These are phyloP conservation scores for Xylaria longipes DNA, from an alignment of 495 filamentous ascomycete genomes.

Conservation along the genomic window DNA sequence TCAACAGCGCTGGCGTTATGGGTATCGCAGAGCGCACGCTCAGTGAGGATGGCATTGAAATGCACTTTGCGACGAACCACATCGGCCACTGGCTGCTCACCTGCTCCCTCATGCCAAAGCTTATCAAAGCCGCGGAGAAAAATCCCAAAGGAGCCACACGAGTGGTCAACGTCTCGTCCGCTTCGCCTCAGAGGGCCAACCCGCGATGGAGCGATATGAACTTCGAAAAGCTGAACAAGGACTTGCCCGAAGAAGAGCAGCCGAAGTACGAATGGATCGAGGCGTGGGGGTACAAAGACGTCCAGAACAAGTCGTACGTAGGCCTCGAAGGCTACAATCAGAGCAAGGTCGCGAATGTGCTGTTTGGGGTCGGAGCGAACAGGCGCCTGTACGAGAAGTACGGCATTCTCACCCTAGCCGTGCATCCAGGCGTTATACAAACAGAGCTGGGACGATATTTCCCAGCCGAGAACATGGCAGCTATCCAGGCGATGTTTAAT, in stretches of 20 bases:
- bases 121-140: conserved; percentile 46
- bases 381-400: conserved; percentile 41
- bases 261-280: conserved; percentile 39
- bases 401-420: conserved; percentile 43
- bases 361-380: conserved; percentile 52
- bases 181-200: conserved; percentile 33
- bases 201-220: conserved; percentile 52
- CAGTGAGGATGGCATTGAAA: conserved; percentile 53
- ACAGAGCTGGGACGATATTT: conserved; percentile 42
- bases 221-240: conserved; percentile 48
- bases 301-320: conserved; percentile 46
- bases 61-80: conserved; percentile 65
- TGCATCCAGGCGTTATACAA: conserved; percentile 52
- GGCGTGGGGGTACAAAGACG: conserved; percentile 41
- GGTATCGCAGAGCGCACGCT: conserved; percentile 37
- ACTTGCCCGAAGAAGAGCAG: conserved; percentile 48
- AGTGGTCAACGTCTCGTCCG: conserved; percentile 54
- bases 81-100: conserved; percentile 63
- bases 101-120: conserved; percentile 53
- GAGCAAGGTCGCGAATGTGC: conserved; percentile 60
- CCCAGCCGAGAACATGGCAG: conserved; percentile 25
- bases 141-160: conserved; percentile 46
- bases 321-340: conserved; percentile 54
- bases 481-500: conserved; percentile 13
- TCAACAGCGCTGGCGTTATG: conserved; percentile 57